Evolutionary conservation across 768 basidiomycete species (phyloP), one percentile per base, ranked within the genome.

Genomic region (Amyloporia xantha): DNA sequence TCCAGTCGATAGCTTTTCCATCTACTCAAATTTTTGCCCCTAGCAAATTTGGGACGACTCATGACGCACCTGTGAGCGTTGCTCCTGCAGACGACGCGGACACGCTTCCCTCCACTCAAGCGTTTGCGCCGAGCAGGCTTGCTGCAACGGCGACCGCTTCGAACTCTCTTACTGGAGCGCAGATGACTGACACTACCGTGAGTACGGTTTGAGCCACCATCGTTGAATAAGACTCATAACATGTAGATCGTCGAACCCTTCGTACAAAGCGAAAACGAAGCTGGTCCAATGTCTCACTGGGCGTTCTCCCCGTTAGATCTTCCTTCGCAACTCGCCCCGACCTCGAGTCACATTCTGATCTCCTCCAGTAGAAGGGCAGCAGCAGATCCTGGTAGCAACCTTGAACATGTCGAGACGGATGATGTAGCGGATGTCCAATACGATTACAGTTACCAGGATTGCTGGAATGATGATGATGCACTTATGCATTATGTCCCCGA

Each of bases 401-500:
- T 28, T 28, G 27, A 17, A 19, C 19, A 12, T 21, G 30, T 12
- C 12, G 41, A 24, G 20, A 33, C 39, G 40, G 49, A 48, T 41
- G 12, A 33, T 35, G 23, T 28, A 44, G 21, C 48, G 6, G 37
- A 36, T 10, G 19, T 28, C 30, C 37, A 50, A 15, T 44, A 48
- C 30, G 30, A 56, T 2, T 38, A 51, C 27, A 36, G 45, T 45
- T 27, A 51, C 28, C 41, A 47, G 20, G 48, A 49, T n/a, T 36
- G 19, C 10, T 50, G 50, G 55, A 21, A 38, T 7, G 30, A 44
- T 48, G 65, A 68, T 50, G 62, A 62, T 55, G 66, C 62, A 12
- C 66, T 62, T 52, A 55, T 70, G 26, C 68, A 69, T 60, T 70
- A 63, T 50, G 63, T 68, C 41, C 66, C 68, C 6, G 53, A 56